A percentile compares a stretch with the other conserved stretches of the same genome.
phyloP scores from a whole-genome alignment of 495 filamentous ascomycete species.

The Geoglossum glabrum region DNA sequence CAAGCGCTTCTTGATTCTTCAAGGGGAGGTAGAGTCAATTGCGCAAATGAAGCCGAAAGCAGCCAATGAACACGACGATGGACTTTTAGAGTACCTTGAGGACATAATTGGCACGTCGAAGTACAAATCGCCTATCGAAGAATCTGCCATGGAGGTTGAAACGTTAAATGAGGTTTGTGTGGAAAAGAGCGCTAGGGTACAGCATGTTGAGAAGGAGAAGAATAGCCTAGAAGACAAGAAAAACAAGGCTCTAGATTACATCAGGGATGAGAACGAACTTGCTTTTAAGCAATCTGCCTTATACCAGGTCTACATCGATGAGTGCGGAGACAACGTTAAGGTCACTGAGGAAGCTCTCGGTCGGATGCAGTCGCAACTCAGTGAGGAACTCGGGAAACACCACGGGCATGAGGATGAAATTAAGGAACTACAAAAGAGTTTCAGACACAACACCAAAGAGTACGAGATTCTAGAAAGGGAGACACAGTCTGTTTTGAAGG shows the following conservation, averaged over 20 bases:
- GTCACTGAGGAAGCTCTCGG: constrained; percentile 79
- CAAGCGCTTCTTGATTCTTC: constrained; percentile 92
- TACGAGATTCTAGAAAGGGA: constrained; percentile 67
- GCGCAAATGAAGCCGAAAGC: constrained; percentile 99
- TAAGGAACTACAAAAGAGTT: constrained; percentile 69
- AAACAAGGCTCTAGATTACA: constrained; percentile 72
- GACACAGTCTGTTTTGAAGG: constrained; percentile 59
- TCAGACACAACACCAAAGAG: constrained; percentile 62
- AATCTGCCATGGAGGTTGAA: constrained; percentile 73
- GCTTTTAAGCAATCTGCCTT: constrained; percentile 69
- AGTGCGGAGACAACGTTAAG: constrained; percentile 69
- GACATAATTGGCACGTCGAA: constrained; percentile 97
- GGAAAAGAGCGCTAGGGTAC: constrained; percentile 83
- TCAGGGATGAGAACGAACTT: constrained; percentile 85
- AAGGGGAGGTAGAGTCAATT: constrained; percentile 96
- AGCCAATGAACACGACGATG: constrained; percentile 82
- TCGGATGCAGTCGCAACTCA: constrained; percentile 74
- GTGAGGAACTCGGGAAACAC: constrained; percentile 79
- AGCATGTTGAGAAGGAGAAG: constrained; percentile 97
- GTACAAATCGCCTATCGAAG: constrained; percentile 92
- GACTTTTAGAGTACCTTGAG: constrained; percentile 87
- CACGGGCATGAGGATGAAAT: constrained; percentile 80
- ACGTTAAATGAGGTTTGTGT: constrained; percentile 81
- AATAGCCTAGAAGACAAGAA: constrained; percentile 85
- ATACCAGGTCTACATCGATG: constrained; percentile 76